Evolutionary conservation across 805 yeast species (phyloP), one percentile per base, ranked within the genome.

Genomic region (Yarrowia keelungensis): DNA sequence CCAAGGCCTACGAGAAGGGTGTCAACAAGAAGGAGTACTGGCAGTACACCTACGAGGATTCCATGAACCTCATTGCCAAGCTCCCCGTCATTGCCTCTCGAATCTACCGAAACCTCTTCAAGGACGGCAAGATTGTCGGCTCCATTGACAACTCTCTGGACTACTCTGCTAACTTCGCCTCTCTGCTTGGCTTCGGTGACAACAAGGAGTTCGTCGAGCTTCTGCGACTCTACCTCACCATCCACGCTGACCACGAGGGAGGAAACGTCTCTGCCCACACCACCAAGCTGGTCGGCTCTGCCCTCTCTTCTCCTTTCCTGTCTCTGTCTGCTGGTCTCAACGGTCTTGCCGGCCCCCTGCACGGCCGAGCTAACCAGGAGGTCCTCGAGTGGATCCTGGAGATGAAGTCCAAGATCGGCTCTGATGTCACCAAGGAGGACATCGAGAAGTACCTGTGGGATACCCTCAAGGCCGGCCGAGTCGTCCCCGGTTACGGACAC

Each of bases 401-500:
- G 74, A 85, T 89, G 88, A 83, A 83, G 78, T 54, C 73, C 50
- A 71, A 69, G 65, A 71, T 80, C 36, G 79, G 80, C 42, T 68
- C 72, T 51, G 64, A 72, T 59, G 74, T 75, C 71, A 79, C 85
- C 72, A 79, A 81, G 72, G 82, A 77, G 69, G 84, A 85, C 74
- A 87, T 90, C 72, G 87, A 85, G 79, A 81, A 83, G 73, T 86
- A 87, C 82, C 80, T 90, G 74, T 89, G 95, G 95, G 82, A 83
- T 49, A 81, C 89, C 66, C 83, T 90, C 73, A 86, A 88, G 78
- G 81, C 87, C 58, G 91, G 91, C 71, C 85, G 92, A 75, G 95
- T 90, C 70, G 87, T 90, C 71, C 96, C 96, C 71, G 96, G 96
- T 71, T 90, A 90, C 81, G 96, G 96, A 59, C 96, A 90, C 79